phyloP scores from a whole-genome alignment of 495 filamentous ascomycete species.

The Physcia stellaris region DNA sequence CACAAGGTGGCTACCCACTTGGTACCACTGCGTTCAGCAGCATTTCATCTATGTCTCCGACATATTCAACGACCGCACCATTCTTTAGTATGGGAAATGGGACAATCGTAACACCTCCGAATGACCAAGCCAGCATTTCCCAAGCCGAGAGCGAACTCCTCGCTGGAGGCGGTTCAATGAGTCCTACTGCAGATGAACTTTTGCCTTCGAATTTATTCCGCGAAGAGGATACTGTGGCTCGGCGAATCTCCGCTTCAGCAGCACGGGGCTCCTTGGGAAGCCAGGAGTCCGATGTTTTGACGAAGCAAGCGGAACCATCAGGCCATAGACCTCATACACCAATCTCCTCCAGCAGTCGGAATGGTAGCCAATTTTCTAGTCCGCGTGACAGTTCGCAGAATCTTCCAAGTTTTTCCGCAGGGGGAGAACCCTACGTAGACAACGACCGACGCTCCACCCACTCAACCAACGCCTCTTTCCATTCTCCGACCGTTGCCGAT shows the following conservation, averaged over 20 bases:
- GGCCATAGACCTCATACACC: conserved; percentile 55
- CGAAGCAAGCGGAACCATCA: conserved; percentile 26
- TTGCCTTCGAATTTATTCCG: conserved; percentile 70
- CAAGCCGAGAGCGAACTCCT: conserved; percentile 32
- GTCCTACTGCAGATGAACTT: conserved; percentile 64
- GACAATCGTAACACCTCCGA: conserved; percentile 27
- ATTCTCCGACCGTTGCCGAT: conserved; percentile 8
- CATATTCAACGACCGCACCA: conserved; percentile 30
- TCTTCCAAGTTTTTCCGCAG: conserved; percentile 21
- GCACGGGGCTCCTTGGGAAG: conserved; percentile 16
- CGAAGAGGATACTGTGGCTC: conserved; percentile 53
- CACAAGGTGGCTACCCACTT: conserved; percentile 27
- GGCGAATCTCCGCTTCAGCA: conserved; percentile 30
- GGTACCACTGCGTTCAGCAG: conserved; percentile 29
- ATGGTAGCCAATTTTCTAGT: conserved; percentile 52
- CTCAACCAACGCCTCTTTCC: conserved; percentile 21
- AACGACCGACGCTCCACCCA: conserved; percentile 18
- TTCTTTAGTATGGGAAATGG: conserved; percentile 52
- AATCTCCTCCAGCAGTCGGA: conserved; percentile 48
- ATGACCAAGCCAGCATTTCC: conserved; percentile 27
- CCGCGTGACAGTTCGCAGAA: conserved; percentile 49
- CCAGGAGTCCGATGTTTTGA: conserved; percentile 19
- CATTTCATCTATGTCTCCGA: conserved; percentile 33
- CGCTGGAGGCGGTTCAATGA: conserved; percentile 56
- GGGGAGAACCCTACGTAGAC: conserved; percentile 16